Evolutionary conservation across 306 rosid species (phyloP).

Genomic region (Casuarina cunninghamiana): DNA sequence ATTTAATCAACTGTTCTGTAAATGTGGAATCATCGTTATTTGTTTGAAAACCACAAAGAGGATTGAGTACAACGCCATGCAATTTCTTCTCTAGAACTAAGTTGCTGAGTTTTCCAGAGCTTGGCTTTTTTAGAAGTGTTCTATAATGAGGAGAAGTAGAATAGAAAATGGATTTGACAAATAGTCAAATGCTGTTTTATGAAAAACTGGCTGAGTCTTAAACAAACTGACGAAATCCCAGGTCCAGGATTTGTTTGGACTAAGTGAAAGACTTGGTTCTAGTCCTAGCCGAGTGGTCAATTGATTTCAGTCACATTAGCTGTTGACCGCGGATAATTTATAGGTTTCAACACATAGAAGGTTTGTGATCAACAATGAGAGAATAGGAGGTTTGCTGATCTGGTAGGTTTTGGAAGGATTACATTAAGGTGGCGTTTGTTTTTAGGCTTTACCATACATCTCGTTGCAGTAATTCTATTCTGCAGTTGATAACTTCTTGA

Average conservation of each 20-base stretch:
- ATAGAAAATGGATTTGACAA: not conserved
- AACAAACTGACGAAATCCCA: not conserved
- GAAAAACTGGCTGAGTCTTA: not conserved
- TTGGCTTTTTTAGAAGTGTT: not conserved
- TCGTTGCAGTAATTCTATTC: not conserved
- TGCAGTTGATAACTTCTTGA: not conserved
- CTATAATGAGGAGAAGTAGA: not conserved
- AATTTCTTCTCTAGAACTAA: not conserved
- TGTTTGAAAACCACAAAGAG: not conserved
- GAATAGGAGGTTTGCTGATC: not conserved
- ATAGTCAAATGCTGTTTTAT: not conserved
- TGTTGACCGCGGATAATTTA: not conserved
- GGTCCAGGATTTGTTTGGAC: constrained; percentile 1
- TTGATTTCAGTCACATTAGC: not conserved
- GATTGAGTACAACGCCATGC: not conserved
- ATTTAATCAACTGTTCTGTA: not conserved
- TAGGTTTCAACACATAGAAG: not conserved
- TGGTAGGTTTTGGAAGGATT: not conserved
- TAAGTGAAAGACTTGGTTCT: not conserved
- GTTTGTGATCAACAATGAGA: not conserved
- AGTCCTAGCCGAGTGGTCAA: constrained; percentile 9
- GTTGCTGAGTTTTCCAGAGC: not conserved
- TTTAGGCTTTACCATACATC: not conserved
- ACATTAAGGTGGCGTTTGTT: constrained; percentile 3
- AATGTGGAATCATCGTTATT: not conserved